These are phyloP conservation scores for Ulota crispa DNA, from an alignment of 225 moss, liverwort and hornwort species.

Conservation along the genomic window DNA sequence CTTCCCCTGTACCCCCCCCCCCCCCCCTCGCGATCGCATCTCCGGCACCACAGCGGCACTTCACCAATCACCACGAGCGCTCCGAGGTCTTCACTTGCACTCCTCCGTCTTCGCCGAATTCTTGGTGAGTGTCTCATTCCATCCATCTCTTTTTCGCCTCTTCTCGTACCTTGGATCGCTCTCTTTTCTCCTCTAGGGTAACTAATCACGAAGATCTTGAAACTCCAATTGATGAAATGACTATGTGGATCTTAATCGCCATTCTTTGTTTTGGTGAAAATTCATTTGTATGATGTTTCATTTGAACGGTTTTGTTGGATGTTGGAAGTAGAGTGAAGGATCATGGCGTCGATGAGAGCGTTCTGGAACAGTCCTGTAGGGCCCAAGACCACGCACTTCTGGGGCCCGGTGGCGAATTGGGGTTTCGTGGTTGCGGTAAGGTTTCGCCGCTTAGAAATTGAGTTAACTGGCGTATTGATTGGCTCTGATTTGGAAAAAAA, in stretches of 20 bases:
- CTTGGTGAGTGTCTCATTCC: conserved; percentile 12
- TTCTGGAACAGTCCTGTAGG: conserved; percentile 99
- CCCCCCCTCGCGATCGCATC: neutral
- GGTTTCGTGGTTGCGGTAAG: conserved; percentile 96
- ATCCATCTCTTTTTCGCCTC: neutral
- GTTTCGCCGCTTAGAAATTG: neutral
- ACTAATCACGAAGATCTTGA: neutral
- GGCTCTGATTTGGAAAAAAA: neutral
- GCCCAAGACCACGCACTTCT: conserved; percentile 97
- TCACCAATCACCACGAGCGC: neutral
- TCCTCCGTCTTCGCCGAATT: neutral
- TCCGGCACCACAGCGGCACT: neutral
- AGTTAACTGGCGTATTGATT: neutral
- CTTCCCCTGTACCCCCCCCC: neutral
- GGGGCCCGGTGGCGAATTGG: conserved; percentile 99
- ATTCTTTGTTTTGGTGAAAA: neutral
- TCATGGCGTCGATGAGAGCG: conserved; percentile 81
- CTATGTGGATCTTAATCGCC: neutral
- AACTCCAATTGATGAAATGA: neutral
- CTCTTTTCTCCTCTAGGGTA: conserved; percentile 19
- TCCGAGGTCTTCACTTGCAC: neutral
- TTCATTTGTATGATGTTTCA: neutral
- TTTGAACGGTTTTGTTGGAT: neutral
- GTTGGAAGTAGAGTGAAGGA: conserved; percentile 25
- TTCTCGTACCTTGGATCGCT: conserved; percentile 6